Evolutionary conservation across 225 moss, liverwort and hornwort species (phyloP), one percentile per base, ranked within the genome.

Genomic region (Neckera pumila): DNA sequence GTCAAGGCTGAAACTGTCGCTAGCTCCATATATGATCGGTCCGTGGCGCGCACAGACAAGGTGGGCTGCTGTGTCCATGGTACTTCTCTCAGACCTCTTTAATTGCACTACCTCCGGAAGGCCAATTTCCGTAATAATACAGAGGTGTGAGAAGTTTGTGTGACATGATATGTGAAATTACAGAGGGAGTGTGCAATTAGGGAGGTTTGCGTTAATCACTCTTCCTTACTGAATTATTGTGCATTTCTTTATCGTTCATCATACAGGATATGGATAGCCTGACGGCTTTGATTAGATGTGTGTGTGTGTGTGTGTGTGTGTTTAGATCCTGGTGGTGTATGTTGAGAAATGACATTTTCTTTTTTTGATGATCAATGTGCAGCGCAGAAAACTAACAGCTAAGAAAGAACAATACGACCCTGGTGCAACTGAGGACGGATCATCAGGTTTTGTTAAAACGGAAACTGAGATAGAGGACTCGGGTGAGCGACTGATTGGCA

Each of bases 391-490:
- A 84, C 25, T 91, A 74, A 69, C 81, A 66, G 87, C 76, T 30
- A 91, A 92, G 82, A 88, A 90, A 66, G 92, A 94, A 82, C 70
- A 54, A 78, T 84, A 69, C 17, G 90, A 91, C 79, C 62, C 88
- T 86, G 90, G 71, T 77, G 86, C 82, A 87, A 62, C 42, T 75
- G 82, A 62, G 60, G 71, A 78, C 64, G 86, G 89, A 70, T 64
- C 63, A 36, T 81, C 87, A 81, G 76, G 74, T 76, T 79, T 60
- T 53, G 66, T 94, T 38, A 89, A 92, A 87, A 64, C 87, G 56
- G 90, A 94, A 88, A 47, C 87, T 62, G 94, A 94, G 84, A 94
- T 94, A 16, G 92, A 92, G 89, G 92, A 92, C 81, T 93, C 79
- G 53, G 92, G 93, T 93, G 63, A 93, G 90, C 33, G 36, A 82